Conservation (phyloP, 2,329 filamentous ascomycete species). For the Graphiopsis chlorocephala region DNA sequence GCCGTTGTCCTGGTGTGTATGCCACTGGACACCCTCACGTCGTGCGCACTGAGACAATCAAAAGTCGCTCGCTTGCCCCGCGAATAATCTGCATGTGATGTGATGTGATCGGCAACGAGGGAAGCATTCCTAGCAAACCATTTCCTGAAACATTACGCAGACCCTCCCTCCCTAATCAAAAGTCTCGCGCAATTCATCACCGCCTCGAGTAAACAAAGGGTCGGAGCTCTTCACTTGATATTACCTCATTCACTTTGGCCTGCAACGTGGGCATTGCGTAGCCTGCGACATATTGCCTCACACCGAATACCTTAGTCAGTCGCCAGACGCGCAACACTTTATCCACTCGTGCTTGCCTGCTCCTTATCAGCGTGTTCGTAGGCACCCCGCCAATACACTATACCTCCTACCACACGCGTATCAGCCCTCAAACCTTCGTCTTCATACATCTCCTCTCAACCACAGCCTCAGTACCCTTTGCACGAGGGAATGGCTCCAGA, state of each 20-base stretch:
- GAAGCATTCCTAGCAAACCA: slow-evolving; percentile 10
- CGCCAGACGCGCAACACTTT: slow-evolving; percentile 1
- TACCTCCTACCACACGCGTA: neutral
- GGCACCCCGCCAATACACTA: neutral
- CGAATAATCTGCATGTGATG: neutral
- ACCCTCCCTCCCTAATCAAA: slow-evolving; percentile 3
- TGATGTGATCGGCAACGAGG: slow-evolving; percentile 9
- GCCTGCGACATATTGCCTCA: neutral
- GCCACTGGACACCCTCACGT: neutral
- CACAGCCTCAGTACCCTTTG: neutral
- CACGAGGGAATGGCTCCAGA: slow-evolving; percentile 48
- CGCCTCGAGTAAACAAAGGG: slow-evolving; percentile 5
- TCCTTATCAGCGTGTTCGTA: slow-evolving; percentile 4
- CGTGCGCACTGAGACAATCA: neutral
- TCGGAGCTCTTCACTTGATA: neutral
- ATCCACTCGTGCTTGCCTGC: neutral
- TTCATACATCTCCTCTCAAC: neutral
- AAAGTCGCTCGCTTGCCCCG: neutral
- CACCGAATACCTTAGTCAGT: slow-evolving; percentile 5
- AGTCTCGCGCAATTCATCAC: neutral
- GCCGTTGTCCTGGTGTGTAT: neutral
- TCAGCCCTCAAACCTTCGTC: neutral
- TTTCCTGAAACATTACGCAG: slow-evolving; percentile 4
- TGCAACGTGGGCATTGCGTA: neutral
- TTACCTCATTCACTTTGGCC: neutral